Evolutionary conservation across 305 asterid genomes (phyloP).

Genomic region (Striga hermonthica): DNA sequence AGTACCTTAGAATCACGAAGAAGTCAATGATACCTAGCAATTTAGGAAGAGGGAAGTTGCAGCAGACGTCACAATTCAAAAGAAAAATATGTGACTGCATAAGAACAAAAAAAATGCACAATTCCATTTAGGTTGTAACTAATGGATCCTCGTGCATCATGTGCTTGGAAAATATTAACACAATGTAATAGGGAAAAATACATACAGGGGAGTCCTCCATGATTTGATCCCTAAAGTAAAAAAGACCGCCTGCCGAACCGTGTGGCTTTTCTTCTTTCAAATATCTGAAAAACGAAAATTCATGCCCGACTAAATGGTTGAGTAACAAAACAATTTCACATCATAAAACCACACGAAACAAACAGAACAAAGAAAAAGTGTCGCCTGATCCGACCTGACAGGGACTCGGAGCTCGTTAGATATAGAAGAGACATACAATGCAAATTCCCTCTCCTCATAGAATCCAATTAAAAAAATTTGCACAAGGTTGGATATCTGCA

Average conservation of each 20-base stretch:
- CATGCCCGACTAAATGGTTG: constrained; percentile 10
- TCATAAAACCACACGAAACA: neutral
- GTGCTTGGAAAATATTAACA: neutral
- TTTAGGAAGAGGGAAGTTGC: constrained; percentile 64
- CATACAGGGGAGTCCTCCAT: constrained; percentile 86
- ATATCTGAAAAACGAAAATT: constrained; percentile 42
- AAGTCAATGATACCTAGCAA: constrained; percentile 57
- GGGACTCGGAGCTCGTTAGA: constrained; percentile 77
- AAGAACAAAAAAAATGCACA: constrained; percentile 24
- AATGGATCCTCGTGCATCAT: neutral
- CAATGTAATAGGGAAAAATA: neutral
- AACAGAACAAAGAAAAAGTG: constrained; percentile 25
- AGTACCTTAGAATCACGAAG: neutral
- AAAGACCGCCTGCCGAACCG: constrained; percentile 84
- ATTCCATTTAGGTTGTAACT: constrained; percentile 13
- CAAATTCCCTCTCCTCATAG: constrained; percentile 68
- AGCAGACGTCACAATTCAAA: constrained; percentile 79
- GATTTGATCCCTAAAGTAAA: constrained; percentile 69
- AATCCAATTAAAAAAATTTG: constrained; percentile 70
- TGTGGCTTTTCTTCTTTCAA: constrained; percentile 84
- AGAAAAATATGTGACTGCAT: constrained; percentile 73
- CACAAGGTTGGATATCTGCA: constrained; percentile 68
- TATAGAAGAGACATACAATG: constrained; percentile 61
- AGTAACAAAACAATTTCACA: constrained; percentile 17
- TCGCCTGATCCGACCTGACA: constrained; percentile 51